These are phyloP conservation scores for Ulvella scutata DNA, from an alignment of 139 green algal species.

Conservation along the genomic window DNA sequence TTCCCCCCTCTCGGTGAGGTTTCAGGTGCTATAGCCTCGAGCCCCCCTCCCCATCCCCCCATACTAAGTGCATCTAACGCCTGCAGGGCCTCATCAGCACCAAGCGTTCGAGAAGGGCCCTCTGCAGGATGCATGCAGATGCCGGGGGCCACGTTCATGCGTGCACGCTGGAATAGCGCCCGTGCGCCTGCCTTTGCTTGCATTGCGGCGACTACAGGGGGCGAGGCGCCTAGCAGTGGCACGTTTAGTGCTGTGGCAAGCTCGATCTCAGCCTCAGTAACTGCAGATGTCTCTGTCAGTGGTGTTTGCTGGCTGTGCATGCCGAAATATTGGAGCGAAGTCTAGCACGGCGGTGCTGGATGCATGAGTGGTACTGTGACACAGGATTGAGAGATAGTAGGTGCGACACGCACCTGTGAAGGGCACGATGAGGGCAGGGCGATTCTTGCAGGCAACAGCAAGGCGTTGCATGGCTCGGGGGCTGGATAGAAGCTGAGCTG, in stretches of 20 bases:
- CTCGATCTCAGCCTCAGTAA: constrained; percentile 33
- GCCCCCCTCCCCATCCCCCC: background rate
- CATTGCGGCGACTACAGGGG: constrained; percentile 13
- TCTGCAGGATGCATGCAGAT: background rate
- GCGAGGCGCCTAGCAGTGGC: constrained; percentile 27
- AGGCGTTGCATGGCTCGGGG: constrained; percentile 32
- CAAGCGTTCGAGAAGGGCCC: background rate
- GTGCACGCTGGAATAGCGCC: constrained; percentile 16
- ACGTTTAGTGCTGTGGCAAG: constrained; percentile 27
- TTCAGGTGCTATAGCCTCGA: background rate
- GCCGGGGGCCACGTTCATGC: constrained; percentile 25
- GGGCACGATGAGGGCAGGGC: constrained; percentile 38
- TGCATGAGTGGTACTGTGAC: background rate
- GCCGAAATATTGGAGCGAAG: background rate
- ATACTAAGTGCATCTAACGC: background rate
- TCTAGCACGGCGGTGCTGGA: background rate
- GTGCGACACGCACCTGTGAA: too few relatives aligned
- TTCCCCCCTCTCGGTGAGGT: background rate
- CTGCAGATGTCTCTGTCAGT: too few relatives aligned
- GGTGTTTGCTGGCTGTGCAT: too few relatives aligned
- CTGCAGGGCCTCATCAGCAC: background rate
- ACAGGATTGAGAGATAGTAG: too few relatives aligned
- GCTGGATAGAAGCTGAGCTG: constrained; percentile 25
- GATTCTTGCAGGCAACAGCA: constrained; percentile 12
- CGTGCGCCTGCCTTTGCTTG: constrained; percentile 22